These are phyloP conservation scores for Vigna angularis DNA, from an alignment of 306 rosid species.

Conservation along the genomic window DNA sequence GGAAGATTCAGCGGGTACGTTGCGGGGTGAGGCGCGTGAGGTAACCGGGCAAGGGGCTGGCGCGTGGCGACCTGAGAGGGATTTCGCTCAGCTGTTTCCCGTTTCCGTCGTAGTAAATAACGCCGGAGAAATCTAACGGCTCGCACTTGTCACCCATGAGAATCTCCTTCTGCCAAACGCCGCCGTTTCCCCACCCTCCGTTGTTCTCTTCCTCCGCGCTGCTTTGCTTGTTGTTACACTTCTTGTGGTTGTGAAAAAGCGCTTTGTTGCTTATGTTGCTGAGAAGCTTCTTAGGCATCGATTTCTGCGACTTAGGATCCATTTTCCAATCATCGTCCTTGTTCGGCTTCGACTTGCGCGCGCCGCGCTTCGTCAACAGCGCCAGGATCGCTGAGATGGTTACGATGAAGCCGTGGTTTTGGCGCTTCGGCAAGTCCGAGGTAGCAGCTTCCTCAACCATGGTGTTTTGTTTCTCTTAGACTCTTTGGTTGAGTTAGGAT, in stretches of 20 bases:
- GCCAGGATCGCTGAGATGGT: conserved; percentile 53
- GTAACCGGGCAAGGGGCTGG: conserved; percentile 84
- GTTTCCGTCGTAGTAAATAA: conserved; percentile 64
- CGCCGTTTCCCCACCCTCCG: conserved; percentile 78
- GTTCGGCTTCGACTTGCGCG: conserved; percentile 45
- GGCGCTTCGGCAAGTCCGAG: conserved; percentile 45
- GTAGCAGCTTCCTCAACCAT: conserved; percentile 35
- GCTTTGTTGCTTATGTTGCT: conserved; percentile 72
- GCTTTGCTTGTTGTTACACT: conserved; percentile 36
- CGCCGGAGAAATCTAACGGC: conserved; percentile 88
- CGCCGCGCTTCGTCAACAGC: conserved; percentile 51
- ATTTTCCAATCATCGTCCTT: conserved; percentile 28
- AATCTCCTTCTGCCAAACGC: conserved; percentile 92
- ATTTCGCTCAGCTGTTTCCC: conserved; percentile 64
- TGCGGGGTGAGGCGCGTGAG: conserved; percentile 47
- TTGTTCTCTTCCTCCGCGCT: background rate
- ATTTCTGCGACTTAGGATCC: conserved; percentile 43
- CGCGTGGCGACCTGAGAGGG: conserved; percentile 82
- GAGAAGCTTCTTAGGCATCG: conserved; percentile 73
- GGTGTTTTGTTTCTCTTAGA: background rate
- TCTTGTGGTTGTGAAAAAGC: background rate
- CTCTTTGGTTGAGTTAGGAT: background rate
- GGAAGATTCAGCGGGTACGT: background rate
- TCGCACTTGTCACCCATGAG: conserved; percentile 91
- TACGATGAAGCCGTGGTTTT: conserved; percentile 40